phyloP scores from a whole-genome alignment of 2,329 filamentous ascomycete genomes.

The Clarireedia homoeocarpa region DNA sequence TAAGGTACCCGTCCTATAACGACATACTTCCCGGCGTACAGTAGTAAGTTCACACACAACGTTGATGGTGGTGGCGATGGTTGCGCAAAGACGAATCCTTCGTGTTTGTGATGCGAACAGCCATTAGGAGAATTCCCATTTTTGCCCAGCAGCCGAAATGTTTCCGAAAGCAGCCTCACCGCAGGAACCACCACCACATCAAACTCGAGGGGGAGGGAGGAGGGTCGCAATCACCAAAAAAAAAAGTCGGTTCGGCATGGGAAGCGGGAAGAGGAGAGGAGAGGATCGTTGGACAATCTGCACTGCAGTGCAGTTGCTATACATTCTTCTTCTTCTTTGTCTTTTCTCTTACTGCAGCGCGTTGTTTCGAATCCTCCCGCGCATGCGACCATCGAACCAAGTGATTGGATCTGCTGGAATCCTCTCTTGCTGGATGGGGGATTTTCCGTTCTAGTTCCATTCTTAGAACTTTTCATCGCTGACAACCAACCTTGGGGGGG shows the following conservation, averaged over 20 bases:
- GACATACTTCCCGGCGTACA: too few relatives aligned
- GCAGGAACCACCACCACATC: background rate
- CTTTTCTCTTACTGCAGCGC: background rate
- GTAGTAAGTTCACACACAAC: background rate
- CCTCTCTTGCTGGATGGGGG: background rate
- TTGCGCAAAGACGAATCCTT: background rate
- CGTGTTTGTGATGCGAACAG: background rate
- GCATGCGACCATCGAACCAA: background rate
- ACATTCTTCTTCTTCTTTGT: background rate
- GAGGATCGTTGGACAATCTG: background rate
- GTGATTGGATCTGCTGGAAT: background rate
- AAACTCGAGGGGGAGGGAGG: too few relatives aligned
- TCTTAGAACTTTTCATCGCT: background rate
- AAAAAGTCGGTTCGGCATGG: background rate
- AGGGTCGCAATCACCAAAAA: too few relatives aligned
- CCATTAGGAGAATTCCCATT: too few relatives aligned
- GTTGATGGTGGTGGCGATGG: background rate
- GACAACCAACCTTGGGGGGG: background rate
- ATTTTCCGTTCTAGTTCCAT: background rate
- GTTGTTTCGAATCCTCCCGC: conserved; percentile 4
- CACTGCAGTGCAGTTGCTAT: background rate
- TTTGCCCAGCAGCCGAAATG: background rate
- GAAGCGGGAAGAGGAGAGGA: background rate
- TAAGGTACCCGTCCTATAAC: too few relatives aligned
- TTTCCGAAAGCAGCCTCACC: conserved; percentile 5